Base-by-base conservation (phyloP, 148 eudicot species). In the Limonium bicolor region DNA sequence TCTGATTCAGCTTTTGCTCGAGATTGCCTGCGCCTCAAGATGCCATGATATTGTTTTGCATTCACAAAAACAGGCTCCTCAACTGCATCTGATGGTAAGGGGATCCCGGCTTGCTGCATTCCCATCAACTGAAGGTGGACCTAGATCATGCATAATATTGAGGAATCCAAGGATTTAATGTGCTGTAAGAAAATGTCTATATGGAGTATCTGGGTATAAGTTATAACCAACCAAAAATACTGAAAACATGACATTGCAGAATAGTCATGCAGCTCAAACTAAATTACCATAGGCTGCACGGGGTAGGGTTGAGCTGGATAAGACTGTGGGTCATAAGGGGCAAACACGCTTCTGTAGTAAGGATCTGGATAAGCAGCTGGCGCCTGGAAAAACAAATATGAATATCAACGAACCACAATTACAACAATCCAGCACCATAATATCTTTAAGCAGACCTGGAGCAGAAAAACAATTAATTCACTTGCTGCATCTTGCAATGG, bases 81-180 rank as follows among this genome's bases (percentile, higher is more conserved):
- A 29, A 50, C 61, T 48, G 64, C 17, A 17, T 36, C 56, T 45
- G 49, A 36, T 46, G 18, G 64, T 56, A 51, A 48, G 44, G 18
- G 59, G 19, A 47, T n/a, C n/a, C 83, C 82, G 53, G 77, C 74
- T 61, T 69, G 82, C 58, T 80, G 88, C 47, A 76, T 66, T 53
- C 88, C 88, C 88, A 82, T 75, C 60, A 78, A 49, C 58, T 75
- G 86, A 64, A 78, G 67, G 41, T 72, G 80, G 21, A 70, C 83
- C 86, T 74, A 58, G 38, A 51, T 50, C 26, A 33, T 36, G 23
- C 34, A 27, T 51, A 41, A 20, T 4, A 7, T 15, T 29, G 22
- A 48, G 20, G 14, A 34, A 34, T 34, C 5, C 4, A 10, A 16
- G 15, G 11, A 13, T n/a, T 10, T n/a, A 10, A 13, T 4, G 5